Conservation (phyloP, 1,284 basidiomycete genomes). For the Cutaneotrichosporon daszewskae region DNA sequence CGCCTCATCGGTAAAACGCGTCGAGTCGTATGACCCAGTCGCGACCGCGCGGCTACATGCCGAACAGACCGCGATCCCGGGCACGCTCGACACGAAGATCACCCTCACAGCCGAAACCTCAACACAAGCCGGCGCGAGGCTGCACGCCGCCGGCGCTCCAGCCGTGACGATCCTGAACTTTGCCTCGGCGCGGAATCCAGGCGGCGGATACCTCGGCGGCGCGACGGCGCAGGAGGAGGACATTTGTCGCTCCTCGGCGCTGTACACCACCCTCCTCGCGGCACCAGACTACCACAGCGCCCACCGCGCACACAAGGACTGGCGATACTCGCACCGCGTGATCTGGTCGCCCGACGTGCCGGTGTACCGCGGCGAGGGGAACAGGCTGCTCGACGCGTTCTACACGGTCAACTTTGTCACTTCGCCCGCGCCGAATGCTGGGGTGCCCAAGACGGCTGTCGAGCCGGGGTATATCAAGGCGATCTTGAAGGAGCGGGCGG, state of each 20-base stretch:
- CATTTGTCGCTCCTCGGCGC: constrained; percentile 13
- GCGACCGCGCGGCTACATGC: constrained; percentile 1
- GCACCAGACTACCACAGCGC: constrained; percentile 6
- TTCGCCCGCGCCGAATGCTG: constrained; percentile 11
- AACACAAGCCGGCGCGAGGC: constrained; percentile 8
- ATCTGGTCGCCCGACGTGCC: constrained; percentile 13
- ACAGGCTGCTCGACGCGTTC: constrained; percentile 2
- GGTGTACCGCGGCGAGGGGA: constrained; percentile 2
- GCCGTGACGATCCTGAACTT: constrained; percentile 14
- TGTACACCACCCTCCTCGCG: constrained; percentile 8
- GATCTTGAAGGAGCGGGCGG: constrained; percentile 9
- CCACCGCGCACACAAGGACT: constrained; percentile 7
- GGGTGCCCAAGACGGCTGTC: constrained; percentile 3
- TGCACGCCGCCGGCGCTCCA: not conserved
- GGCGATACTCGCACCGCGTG: constrained; percentile 15
- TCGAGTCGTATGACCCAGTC: constrained; percentile 1
- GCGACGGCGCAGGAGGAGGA: constrained; percentile 18
- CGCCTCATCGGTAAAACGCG: not conserved
- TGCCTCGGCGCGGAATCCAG: constrained; percentile 14
- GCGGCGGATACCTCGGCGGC: constrained; percentile 16
- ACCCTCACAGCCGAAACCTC: constrained; percentile 11
- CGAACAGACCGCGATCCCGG: not conserved
- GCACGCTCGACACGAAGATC: not conserved
- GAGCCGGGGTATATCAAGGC: not conserved
- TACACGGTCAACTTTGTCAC: constrained; percentile 10